These are phyloP conservation scores for Pichia sp. DNA, from an alignment of 1,139 yeast genomes.

Conservation along the genomic window DNA sequence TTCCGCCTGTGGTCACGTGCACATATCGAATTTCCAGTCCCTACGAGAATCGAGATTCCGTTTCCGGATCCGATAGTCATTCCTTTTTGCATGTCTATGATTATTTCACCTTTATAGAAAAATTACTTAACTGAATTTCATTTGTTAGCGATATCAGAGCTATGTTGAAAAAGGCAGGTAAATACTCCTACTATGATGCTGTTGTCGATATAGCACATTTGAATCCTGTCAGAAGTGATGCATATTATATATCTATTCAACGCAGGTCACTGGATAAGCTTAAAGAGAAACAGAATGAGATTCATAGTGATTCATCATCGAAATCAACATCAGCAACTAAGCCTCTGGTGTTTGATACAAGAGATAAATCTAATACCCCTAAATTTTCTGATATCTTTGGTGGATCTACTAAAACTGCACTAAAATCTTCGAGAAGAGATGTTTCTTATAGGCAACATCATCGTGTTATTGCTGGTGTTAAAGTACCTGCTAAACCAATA, in stretches of 20 bases:
- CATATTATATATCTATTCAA: constrained; percentile 13
- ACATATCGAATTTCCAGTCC: too few relatives aligned
- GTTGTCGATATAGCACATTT: constrained; percentile 7
- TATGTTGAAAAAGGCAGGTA: constrained; percentile 3
- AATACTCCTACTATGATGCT: constrained; percentile 13
- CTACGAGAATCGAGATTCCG: too few relatives aligned
- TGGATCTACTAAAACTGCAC: constrained; percentile 25
- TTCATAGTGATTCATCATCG: not conserved
- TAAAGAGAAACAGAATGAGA: not conserved
- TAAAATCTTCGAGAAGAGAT: constrained; percentile 28
- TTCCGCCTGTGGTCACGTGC: too few relatives aligned
- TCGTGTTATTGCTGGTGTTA: constrained; percentile 54
- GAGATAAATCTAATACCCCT: constrained; percentile 12
- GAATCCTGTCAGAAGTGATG: constrained; percentile 13
- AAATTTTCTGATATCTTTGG: constrained; percentile 27
- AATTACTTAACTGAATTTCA: too few relatives aligned
- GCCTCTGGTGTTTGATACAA: constrained; percentile 20
- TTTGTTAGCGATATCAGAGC: too few relatives aligned
- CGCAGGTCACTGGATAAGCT: not conserved
- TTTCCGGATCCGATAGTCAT: too few relatives aligned
- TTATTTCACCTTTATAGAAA: too few relatives aligned
- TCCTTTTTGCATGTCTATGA: too few relatives aligned
- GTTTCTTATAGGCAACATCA: constrained; percentile 24
- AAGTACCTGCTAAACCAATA: constrained; percentile 70
- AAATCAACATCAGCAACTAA: not conserved